A percentile compares a stretch with the other conserved stretches of the same genome.
Conservation (phyloP, 192 early-diverging fungal species). For the Coemansia sp. region DNA sequence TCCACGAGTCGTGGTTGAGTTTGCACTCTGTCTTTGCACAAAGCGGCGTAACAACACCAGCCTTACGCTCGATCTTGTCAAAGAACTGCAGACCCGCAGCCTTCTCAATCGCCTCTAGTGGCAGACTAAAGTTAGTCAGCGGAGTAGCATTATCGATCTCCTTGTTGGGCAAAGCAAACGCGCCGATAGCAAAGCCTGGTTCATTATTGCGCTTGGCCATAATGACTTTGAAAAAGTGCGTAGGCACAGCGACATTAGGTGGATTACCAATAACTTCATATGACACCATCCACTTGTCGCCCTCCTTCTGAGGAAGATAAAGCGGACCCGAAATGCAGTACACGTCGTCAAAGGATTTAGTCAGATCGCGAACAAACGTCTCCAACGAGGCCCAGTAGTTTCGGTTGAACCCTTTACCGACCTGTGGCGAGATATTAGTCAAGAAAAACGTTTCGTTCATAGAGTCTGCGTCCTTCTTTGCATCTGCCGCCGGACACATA, state of each 20-base stretch:
- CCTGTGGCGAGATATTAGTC: constrained; percentile 81
- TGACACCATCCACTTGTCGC: constrained; percentile 77
- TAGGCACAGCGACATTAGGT: constrained; percentile 88
- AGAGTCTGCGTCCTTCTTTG: constrained; percentile 67
- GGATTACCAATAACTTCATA: constrained; percentile 90
- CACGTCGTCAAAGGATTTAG: constrained; percentile 77
- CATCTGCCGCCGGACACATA: constrained; percentile 90
- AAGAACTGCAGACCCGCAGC: constrained; percentile 74
- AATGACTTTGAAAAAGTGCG: constrained; percentile 93
- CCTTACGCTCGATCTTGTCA: constrained; percentile 59
- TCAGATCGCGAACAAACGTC: constrained; percentile 74
- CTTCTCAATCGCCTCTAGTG: constrained; percentile 75
- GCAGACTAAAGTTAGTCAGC: constrained; percentile 70
- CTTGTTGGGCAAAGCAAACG: constrained; percentile 88
- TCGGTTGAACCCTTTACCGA: constrained; percentile 87
- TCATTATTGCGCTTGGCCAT: constrained; percentile 65
- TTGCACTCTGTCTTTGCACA: constrained; percentile 49
- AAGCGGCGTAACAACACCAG: constrained; percentile 36
- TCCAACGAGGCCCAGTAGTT: constrained; percentile 94
- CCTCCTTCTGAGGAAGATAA: constrained; percentile 79
- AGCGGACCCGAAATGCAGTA: constrained; percentile 89
- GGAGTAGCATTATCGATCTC: constrained; percentile 67
- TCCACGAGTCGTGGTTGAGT: constrained; percentile 48
- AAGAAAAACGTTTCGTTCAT: constrained; percentile 90
- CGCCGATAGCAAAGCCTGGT: constrained; percentile 58